phyloP scores from a whole-genome alignment of 352 stramenopile species.

The Pythium apleroticum region DNA sequence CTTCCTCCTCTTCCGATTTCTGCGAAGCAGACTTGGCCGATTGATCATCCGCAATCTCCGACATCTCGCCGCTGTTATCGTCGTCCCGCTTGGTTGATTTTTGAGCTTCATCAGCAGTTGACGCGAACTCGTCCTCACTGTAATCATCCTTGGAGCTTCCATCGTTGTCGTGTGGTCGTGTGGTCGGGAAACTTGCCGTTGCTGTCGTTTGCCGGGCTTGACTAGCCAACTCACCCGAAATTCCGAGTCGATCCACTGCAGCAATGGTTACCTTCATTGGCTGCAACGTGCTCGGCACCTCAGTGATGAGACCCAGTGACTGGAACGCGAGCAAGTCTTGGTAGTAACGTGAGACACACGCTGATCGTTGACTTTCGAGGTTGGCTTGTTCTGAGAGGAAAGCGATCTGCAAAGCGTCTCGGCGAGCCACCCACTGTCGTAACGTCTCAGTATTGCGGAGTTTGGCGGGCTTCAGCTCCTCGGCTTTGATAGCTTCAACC shows the following conservation, averaged over 20 bases:
- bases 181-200: no score
- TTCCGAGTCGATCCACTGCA: background rate
- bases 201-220: background rate
- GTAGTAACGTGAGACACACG: slow-evolving; percentile 59
- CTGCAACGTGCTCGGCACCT: background rate
- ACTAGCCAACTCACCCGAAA: background rate
- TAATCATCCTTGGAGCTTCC: slow-evolving; percentile 12
- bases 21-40: background rate
- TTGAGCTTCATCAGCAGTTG: slow-evolving; percentile 13
- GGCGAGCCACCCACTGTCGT: slow-evolving; percentile 26
- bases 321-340: slow-evolving; percentile 61
- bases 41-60: background rate
- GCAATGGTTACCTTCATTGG: background rate
- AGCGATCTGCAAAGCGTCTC: slow-evolving; percentile 41
- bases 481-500: slow-evolving; percentile 11
- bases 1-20: slow-evolving; percentile 7
- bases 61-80: background rate
- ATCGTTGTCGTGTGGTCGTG: background rate
- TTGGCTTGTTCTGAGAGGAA: slow-evolving; percentile 53
- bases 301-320: slow-evolving; percentile 27
- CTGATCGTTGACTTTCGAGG: slow-evolving; percentile 52
- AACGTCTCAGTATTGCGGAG: background rate
- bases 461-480: background rate
- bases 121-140: slow-evolving; percentile 46
- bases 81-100: background rate